These are phyloP conservation scores for Xylaria nigripes DNA, from an alignment of 495 filamentous ascomycete genomes.

Conservation along the genomic window DNA sequence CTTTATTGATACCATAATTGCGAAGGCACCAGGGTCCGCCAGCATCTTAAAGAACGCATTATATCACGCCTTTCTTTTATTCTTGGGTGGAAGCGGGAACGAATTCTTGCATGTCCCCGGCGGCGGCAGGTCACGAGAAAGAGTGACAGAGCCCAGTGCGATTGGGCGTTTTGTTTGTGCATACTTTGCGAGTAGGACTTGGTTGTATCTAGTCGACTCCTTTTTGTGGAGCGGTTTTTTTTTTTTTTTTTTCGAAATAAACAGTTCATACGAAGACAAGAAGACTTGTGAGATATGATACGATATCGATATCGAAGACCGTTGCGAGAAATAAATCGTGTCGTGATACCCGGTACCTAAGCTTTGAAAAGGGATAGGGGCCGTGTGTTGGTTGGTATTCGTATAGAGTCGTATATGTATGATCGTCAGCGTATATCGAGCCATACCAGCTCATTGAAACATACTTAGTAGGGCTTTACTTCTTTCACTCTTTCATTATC, in stretches of 20 bases:
- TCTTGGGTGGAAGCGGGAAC: background rate
- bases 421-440: no score
- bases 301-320: no score
- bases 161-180: background rate
- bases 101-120: background rate
- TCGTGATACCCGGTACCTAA: no score
- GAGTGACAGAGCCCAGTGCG: background rate
- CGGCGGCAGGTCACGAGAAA: background rate
- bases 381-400: no score
- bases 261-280: background rate
- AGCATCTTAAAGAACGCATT: background rate
- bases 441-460: no score
- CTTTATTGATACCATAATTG: conserved; percentile 11
- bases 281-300: no score
- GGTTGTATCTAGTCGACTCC: background rate
- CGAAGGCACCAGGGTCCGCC: background rate
- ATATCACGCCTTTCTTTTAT: background rate
- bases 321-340: no score
- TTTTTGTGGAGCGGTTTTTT: background rate
- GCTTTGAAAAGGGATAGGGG: no score
- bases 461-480: no score
- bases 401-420: no score
- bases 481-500: no score
- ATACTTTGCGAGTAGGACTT: background rate
- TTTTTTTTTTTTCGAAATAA: background rate